Evolutionary conservation across 1,139 yeast genomes (phyloP), one percentile per base, ranked within the genome.

Genomic region (Blastobotrys raffinosifermentans): DNA sequence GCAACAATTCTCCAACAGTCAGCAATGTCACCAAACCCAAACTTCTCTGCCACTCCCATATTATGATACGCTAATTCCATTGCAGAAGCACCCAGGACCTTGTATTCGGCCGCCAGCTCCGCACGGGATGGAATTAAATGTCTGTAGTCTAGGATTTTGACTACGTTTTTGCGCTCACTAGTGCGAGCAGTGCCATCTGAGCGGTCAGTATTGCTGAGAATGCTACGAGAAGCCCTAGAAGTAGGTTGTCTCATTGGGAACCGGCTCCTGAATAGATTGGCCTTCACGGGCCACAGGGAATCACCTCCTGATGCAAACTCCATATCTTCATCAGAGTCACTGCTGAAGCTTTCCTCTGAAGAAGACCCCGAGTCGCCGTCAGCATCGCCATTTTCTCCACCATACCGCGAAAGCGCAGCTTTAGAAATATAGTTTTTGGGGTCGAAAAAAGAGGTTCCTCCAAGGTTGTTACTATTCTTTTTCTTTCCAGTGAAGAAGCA

Each of bases 51-150:
- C 1, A 87, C 80, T n/a, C 64, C 63, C 3, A 86, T 74, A 55
- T 89, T 89, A 54, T 80, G 75, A 7, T 65, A 60, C 0, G 94
- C 87, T 34, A 85, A 60, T 21, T 67, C 72, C 35, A 75, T 79
- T 0, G 93, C 82, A 1, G 75, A 55, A 15, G 70, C 80, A 1
- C 93, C 94, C 37, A 77, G 60, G 1, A 86, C 73, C 32, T 78
- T 66, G 56, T 87, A 89, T 46, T 82, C 91, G 21, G 72, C 64
- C 0, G 96, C 96, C 32, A 89, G 62, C 39, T 82, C 87, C 54
- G 73, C 70, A 45, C 81, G 78, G 19, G 87, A 82, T 0, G 96
- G 95, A 30, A 87, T 69, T 37, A 87, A 61, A 52, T 80, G 73
- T 18, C 73, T 65, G 55, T 81, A 81, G 55, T 87, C 93, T 43